Conservation (phyloP, 306 rosid species). For the Canavalia ensiformis region DNA sequence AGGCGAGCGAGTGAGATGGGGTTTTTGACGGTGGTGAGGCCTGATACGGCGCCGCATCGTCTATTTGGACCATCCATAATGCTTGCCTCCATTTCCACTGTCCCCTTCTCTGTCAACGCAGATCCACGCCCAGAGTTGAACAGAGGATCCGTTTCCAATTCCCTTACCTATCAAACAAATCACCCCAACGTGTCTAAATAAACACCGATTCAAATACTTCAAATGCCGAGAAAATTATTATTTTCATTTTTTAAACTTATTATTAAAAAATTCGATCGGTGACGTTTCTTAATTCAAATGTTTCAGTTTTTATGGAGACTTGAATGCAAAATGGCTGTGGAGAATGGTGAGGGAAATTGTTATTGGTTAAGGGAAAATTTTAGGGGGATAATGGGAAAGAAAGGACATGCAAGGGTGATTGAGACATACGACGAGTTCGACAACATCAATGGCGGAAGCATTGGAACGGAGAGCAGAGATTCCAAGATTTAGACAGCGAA, state of each 20-base stretch:
- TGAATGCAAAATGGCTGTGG: too few relatives aligned
- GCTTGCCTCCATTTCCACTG: conserved; percentile 96
- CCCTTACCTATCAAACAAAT: conserved; percentile 63
- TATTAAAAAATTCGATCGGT: too few relatives aligned
- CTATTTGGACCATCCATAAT: conserved; percentile 92
- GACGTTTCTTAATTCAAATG: too few relatives aligned
- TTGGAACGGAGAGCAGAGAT: conserved; percentile 79
- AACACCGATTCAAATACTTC: too few relatives aligned
- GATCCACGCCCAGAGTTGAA: conserved; percentile 98
- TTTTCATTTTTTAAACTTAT: too few relatives aligned
- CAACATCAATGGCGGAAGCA: conserved; percentile 85
- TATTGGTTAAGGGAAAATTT: not conserved
- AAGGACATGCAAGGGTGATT: not conserved
- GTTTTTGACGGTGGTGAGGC: conserved; percentile 80
- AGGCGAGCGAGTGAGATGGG: conserved; percentile 93
- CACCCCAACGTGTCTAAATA: too few relatives aligned
- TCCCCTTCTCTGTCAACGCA: conserved; percentile 82
- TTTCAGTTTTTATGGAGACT: too few relatives aligned
- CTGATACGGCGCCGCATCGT: conserved; percentile 96
- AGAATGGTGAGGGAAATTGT: not conserved
- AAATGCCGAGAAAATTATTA: not conserved
- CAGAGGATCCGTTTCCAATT: conserved; percentile 82
- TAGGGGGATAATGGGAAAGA: not conserved
- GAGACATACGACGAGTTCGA: conserved; percentile 85
- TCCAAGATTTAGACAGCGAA: conserved; percentile 86